Evolutionary conservation across 2,329 filamentous ascomycete genomes (phyloP).

Genomic region (Xylaria hypoxylon): DNA sequence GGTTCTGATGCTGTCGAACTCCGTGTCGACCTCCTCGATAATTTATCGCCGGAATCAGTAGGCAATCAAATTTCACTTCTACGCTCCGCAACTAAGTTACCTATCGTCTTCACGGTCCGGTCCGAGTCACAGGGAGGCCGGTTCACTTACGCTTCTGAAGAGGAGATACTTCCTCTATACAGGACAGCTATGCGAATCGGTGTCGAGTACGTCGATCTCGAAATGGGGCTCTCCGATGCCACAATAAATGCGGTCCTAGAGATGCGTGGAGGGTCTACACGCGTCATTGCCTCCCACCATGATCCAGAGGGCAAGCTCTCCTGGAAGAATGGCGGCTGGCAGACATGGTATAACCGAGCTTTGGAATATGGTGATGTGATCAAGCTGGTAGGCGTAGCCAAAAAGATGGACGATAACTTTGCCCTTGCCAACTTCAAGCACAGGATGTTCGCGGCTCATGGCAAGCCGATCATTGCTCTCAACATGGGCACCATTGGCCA

Average conservation of each 20-base stretch:
- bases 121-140: slow-evolving; percentile 87
- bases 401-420: slow-evolving; percentile 84
- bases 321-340: slow-evolving; percentile 95
- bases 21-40: slow-evolving; percentile 88
- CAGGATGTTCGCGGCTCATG: slow-evolving; percentile 77
- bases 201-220: slow-evolving; percentile 92
- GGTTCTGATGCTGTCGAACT: slow-evolving; percentile 95
- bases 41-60: slow-evolving; percentile 81
- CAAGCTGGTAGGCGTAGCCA: slow-evolving; percentile 89
- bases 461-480: slow-evolving; percentile 89
- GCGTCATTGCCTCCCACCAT: slow-evolving; percentile 95
- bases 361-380: slow-evolving; percentile 92
- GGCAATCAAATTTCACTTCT: slow-evolving; percentile 84
- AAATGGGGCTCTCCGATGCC: slow-evolving; percentile 85
- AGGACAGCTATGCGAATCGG: slow-evolving; percentile 82
- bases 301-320: slow-evolving; percentile 82
- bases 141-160: slow-evolving; percentile 81
- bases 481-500: slow-evolving; percentile 94
- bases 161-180: slow-evolving; percentile 81
- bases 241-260: slow-evolving; percentile 76
- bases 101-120: slow-evolving; percentile 92
- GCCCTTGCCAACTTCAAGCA: slow-evolving; percentile 83
- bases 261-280: slow-evolving; percentile 74
- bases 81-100: slow-evolving; percentile 76
- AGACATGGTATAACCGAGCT: slow-evolving; percentile 88